Conservation (phyloP, 768 basidiomycete genomes). For the Leccinum boreale region DNA sequence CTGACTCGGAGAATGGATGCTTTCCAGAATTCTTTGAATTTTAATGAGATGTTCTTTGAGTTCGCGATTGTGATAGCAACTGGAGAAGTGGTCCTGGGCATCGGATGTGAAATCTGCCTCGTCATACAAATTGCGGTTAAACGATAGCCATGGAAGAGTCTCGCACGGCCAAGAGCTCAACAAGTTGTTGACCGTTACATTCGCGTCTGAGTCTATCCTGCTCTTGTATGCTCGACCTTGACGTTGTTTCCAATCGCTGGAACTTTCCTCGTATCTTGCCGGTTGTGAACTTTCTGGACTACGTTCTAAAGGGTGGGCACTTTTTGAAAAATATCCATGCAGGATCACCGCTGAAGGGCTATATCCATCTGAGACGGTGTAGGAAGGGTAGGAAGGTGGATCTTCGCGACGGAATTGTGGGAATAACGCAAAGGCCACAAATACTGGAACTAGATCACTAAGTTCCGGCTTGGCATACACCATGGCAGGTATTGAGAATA, state of each 20-base stretch:
- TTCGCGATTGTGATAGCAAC: conserved; percentile 11
- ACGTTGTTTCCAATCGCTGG: not conserved
- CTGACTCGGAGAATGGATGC: not conserved
- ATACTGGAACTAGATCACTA: not conserved
- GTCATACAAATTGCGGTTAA: not conserved
- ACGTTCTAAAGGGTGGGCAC: not conserved
- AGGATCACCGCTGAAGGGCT: not conserved
- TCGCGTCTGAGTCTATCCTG: not conserved
- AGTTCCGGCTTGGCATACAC: not conserved
- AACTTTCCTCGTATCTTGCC: not conserved
- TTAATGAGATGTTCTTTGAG: not conserved
- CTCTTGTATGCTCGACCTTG: not conserved
- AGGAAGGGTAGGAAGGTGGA: conserved; percentile 14
- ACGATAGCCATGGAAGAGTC: not conserved
- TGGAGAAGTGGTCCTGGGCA: conserved; percentile 1
- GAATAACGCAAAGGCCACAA: conserved; percentile 26
- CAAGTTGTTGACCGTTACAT: not conserved
- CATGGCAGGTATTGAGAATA: not conserved
- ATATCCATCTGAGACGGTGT: conserved; percentile 8
- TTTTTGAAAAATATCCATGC: not conserved
- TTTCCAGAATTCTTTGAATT: not conserved
- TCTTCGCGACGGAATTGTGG: not conserved
- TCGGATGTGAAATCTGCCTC: not conserved
- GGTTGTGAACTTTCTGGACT: conserved; percentile 8
- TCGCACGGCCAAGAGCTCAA: conserved; percentile 11